Evolutionary conservation across 257 asterid genomes (phyloP), one percentile per base, ranked within the genome.

Genomic region (Solanum infundibuliforme): DNA sequence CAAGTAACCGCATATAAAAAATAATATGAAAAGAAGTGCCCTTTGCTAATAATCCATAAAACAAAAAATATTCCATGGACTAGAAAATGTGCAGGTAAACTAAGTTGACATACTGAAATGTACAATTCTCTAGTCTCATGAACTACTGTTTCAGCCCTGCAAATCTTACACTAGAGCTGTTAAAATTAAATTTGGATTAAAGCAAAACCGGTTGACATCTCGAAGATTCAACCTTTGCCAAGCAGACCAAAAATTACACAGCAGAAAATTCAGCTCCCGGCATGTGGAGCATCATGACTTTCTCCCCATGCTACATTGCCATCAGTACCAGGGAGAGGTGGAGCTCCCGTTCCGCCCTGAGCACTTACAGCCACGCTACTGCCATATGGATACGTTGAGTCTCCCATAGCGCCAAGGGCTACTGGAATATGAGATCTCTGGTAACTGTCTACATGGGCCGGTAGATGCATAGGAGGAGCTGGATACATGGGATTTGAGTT

Each of bases 341-440:
- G 88, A 11, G 86, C 79, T 69, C 18, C 89, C 18, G 72, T n/a
- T 48, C 69, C 75, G 13, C 72, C 91, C 69, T 92, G 91, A 46
- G 73, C 89, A 82, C 60, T 88, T 34, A 89, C 74, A 83, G 43
- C 86, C 10, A 60, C 87, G 48, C 89, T 87, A 87, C 86, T 69
- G n/a, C 90, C 89, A 91, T 91, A 93, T 36, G 92, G 92, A 84
- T 89, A 72, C 66, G 69, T 87, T 87, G 90, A 92, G 25, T 89
- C 93, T 82, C 75, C 86, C 43, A 74, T 84, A 85, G 88, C 41
- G 31, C 91, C 91, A 86, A 36, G 58, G 48, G 83, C 90, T 86
- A 79, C 69, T 11, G 88, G 93, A 87, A 35, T 85, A 79, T 85
- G 88, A 46, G 90, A 88, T 75, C 88, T 87, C 25, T 88, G 84